These are phyloP conservation scores for Steccherinum ochraceum DNA, from an alignment of 768 basidiomycete genomes.

Conservation along the genomic window DNA sequence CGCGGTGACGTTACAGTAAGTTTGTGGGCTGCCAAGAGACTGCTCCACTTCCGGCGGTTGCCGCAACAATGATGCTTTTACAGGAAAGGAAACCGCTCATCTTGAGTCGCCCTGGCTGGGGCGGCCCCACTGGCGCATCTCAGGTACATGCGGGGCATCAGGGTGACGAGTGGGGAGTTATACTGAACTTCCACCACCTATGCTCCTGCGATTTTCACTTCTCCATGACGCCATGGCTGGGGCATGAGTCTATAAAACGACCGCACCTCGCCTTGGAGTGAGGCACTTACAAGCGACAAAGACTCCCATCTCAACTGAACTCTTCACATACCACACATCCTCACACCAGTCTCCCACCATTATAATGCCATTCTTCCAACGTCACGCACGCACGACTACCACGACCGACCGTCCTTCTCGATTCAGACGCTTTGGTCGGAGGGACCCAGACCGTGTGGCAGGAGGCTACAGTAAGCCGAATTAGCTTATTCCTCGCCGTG, in stretches of 20 bases:
- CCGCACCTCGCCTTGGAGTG: background rate
- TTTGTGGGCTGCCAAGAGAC: too few relatives aligned
- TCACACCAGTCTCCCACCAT: background rate
- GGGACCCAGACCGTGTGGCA: slow-evolving; percentile 39
- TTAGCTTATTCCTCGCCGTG: background rate
- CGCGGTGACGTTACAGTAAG: too few relatives aligned
- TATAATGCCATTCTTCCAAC: background rate
- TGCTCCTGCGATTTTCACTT: background rate
- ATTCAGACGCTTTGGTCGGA: slow-evolving; percentile 10
- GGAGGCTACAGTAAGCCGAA: slow-evolving; percentile 39
- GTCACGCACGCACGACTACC: slow-evolving; percentile 6
- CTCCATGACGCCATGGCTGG: background rate
- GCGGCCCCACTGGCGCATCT: too few relatives aligned
- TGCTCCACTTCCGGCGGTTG: background rate
- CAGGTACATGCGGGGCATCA: too few relatives aligned
- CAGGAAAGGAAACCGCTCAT: background rate
- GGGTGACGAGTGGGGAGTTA: too few relatives aligned
- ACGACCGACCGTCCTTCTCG: slow-evolving; percentile 8
- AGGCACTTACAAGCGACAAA: background rate
- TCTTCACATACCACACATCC: background rate
- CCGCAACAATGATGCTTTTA: background rate
- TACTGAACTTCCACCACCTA: background rate
- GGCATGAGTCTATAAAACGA: background rate
- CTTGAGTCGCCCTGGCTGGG: background rate
- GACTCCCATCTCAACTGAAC: background rate